Percentiles rank a stretch among this genome's conserved stretches.
Conservation (phyloP, 1,139 yeast species). For the Taphrina confusa region DNA sequence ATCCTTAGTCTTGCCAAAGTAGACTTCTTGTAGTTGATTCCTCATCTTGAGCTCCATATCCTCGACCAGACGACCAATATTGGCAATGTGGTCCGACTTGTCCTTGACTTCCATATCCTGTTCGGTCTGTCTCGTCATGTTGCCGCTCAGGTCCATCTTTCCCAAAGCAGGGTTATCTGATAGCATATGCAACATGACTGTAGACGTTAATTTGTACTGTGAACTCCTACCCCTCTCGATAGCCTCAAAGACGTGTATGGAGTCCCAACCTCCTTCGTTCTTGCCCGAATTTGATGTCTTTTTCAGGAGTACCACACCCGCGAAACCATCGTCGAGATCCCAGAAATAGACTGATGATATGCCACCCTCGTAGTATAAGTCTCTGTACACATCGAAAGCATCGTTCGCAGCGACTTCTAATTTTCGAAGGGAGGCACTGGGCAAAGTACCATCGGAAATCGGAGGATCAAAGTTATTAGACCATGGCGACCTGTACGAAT, state of each 20-base stretch:
- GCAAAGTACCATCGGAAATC: slow-evolving; percentile 67
- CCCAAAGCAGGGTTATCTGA: slow-evolving; percentile 45
- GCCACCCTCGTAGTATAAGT: slow-evolving; percentile 91
- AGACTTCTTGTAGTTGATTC: slow-evolving; percentile 85
- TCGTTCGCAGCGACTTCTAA: slow-evolving; percentile 83
- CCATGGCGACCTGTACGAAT: slow-evolving; percentile 91
- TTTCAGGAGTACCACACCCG: slow-evolving; percentile 87
- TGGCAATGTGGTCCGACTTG: slow-evolving; percentile 69
- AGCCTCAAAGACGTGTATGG: slow-evolving; percentile 88
- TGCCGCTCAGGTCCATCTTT: slow-evolving; percentile 69
- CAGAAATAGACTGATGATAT: slow-evolving; percentile 87
- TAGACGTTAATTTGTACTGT: slow-evolving; percentile 76
- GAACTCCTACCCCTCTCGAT: slow-evolving; percentile 49
- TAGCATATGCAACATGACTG: slow-evolving; percentile 75
- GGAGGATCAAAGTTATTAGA: slow-evolving; percentile 75
- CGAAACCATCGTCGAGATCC: slow-evolving; percentile 73
- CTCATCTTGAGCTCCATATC: slow-evolving; percentile 86
- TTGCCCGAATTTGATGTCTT: slow-evolving; percentile 51
- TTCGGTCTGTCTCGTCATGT: slow-evolving; percentile 73
- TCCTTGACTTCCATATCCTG: slow-evolving; percentile 52
- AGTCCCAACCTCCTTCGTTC: slow-evolving; percentile 72
- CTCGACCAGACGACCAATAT: slow-evolving; percentile 81
- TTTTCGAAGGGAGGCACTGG: slow-evolving; percentile 65
- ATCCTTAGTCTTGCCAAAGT: slow-evolving; percentile 91
- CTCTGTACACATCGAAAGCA: slow-evolving; percentile 89